Percentiles rank a stretch among this genome's conserved stretches.
These are phyloP conservation scores for Iris pallida DNA, from an alignment of 116 monocot species.

Conservation along the genomic window DNA sequence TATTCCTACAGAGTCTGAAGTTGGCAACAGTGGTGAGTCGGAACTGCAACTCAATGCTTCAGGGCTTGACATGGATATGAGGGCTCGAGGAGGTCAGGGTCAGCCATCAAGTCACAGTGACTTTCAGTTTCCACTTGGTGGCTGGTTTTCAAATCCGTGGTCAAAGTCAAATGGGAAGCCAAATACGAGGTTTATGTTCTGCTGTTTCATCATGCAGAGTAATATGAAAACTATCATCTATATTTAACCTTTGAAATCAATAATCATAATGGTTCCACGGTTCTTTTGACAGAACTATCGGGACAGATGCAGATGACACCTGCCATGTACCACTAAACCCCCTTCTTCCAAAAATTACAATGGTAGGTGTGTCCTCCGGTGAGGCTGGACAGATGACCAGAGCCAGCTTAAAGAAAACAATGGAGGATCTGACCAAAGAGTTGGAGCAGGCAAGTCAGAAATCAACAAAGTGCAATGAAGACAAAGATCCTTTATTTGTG, in stretches of 20 bases:
- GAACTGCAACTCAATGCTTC: constrained; percentile 15
- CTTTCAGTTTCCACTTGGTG: constrained; percentile 48
- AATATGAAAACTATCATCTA: neutral
- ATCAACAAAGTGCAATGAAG: constrained; percentile 18
- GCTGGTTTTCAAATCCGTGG: constrained; percentile 68
- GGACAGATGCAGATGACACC: constrained; percentile 5
- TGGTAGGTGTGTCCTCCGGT: constrained; percentile 83
- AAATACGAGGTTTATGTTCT: constrained; percentile 20
- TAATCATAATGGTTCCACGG: neutral
- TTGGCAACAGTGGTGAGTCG: neutral
- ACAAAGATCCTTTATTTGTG: constrained; percentile 79
- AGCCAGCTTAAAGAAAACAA: constrained; percentile 73
- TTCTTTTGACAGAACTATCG: constrained; percentile 11
- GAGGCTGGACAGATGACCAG: constrained; percentile 52
- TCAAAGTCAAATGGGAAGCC: constrained; percentile 19
- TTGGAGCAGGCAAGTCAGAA: constrained; percentile 46
- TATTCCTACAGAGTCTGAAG: constrained; percentile 11
- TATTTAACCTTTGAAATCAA: neutral
- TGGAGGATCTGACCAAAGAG: constrained; percentile 72
- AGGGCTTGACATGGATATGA: constrained; percentile 15
- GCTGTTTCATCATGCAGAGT: neutral
- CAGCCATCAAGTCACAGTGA: constrained; percentile 11
- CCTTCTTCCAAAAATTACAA: constrained; percentile 86
- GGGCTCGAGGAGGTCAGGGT: constrained; percentile 9
- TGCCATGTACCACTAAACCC: constrained; percentile 38